Evolutionary conservation across 306 rosid species (phyloP), one percentile per base, ranked within the genome.

Genomic region (Sphenostylis stenocarpa): DNA sequence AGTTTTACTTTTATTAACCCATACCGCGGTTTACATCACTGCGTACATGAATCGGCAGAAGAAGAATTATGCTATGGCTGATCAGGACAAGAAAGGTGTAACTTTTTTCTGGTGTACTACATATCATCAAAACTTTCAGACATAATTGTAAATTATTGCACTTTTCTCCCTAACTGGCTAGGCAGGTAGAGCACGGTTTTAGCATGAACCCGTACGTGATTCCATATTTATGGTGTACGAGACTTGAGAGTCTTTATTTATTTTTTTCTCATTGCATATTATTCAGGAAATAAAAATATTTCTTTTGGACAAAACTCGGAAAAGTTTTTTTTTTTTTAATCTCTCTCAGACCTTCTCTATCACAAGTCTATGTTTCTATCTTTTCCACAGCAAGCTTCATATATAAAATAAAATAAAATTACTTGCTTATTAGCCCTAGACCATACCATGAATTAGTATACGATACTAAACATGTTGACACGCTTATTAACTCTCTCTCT

Each of bases 171-270:
- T 39, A 76, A 31, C 19, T 70, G 61, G 77, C 78, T 53, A 66
- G 14, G 75, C 71, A 57, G 24, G 39, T 47, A 58, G 51, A 53
- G 17, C 61, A 62, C 57, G 26, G 39, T 61, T 70, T 57, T 52
- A 43, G 23, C 62, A 81, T 7, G 15, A 63, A 71, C 23, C 21
- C 2, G 77, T 70, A 49, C 67, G 70, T 29, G 73, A 53, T 80
- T 65, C 84, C 26, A 57, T 67, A 67, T 33, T 58, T 72, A 43
- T 61, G 36, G 34, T 64, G 78, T 60, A 71, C 70, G 2, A 67
- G 65, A 52, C 17, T 43, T 39, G 28, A 36, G 24, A n/a, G 28
- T 15, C 67, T 16, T n/a, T n/a, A n/a, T n/a, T n/a, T 15, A 63
- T 49, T 71, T 71, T 62, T 62, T n/a, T n/a, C n/a, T 44, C 52